Evolutionary conservation across 192 early-diverging fungal species (phyloP).

Genomic region (Backusella liffmaniae): DNA sequence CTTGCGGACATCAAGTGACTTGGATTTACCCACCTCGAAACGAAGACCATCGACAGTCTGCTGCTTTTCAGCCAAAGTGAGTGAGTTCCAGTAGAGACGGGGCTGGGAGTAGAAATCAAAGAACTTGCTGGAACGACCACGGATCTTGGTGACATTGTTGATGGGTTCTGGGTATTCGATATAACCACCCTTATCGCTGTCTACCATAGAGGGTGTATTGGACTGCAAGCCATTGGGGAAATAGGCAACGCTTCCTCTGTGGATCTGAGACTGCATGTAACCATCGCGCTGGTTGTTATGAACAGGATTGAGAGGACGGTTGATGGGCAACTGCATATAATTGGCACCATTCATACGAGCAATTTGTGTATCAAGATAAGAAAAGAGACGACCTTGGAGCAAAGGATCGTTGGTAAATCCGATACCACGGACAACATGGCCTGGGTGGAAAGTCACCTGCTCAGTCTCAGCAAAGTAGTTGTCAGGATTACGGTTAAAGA

Average conservation of each 20-base stretch:
- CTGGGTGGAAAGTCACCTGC: constrained; percentile 44
- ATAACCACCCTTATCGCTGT: constrained; percentile 24
- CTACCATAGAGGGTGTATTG: constrained; percentile 11
- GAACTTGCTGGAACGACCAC: constrained; percentile 21
- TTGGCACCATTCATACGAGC: constrained; percentile 41
- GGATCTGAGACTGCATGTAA: constrained; percentile 26
- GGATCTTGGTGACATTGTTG: constrained; percentile 13
- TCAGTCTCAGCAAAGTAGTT: constrained; percentile 51
- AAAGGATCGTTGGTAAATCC: constrained; percentile 44
- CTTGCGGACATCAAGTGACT: constrained; percentile 20
- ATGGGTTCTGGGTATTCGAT: constrained; percentile 23
- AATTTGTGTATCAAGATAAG: constrained; percentile 48
- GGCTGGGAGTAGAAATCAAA: constrained; percentile 31
- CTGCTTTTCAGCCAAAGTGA: constrained; percentile 28
- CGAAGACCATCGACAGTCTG: constrained; percentile 33
- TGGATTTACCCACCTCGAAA: constrained; percentile 37
- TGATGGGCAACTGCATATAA: constrained; percentile 47
- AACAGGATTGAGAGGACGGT: constrained; percentile 38
- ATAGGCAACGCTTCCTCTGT: constrained; percentile 32
- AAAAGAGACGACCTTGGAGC: constrained; percentile 46
- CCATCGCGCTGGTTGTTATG: constrained; percentile 51
- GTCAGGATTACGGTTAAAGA: constrained; percentile 42
- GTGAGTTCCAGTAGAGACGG: constrained; percentile 38
- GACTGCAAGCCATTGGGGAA: constrained; percentile 23
- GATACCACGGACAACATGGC: constrained; percentile 43